phyloP scores from a whole-genome alignment of 2,329 filamentous ascomycete genomes.

The Fusarium tuaranense region DNA sequence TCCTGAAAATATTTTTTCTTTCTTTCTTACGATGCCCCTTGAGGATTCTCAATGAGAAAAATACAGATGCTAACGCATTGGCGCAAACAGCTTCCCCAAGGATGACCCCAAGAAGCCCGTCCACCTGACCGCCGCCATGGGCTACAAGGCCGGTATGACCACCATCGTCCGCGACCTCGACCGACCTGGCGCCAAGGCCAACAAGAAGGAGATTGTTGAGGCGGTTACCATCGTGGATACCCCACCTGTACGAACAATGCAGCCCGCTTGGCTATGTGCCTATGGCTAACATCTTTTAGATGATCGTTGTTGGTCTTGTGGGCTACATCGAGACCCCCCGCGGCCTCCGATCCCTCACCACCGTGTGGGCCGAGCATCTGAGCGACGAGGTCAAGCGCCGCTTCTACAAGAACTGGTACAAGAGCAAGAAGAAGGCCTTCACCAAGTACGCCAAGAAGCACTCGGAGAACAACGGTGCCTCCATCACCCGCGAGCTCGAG shows the following conservation, averaged over 20 bases:
- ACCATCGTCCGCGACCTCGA: conserved; percentile 99
- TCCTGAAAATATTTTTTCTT: conserved; percentile 11
- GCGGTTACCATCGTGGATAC: conserved; percentile 90
- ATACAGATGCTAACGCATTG: conserved; percentile 44
- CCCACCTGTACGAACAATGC: conserved; percentile 92
- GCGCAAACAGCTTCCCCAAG: conserved; percentile 88
- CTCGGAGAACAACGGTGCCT: conserved; percentile 90
- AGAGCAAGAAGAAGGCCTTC: conserved; percentile 99
- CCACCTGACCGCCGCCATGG: conserved; percentile 97
- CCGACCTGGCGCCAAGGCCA: conserved; percentile 98
- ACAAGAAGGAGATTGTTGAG: conserved; percentile 99
- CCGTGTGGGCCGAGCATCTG: conserved; percentile 99
- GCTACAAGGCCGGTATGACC: conserved; percentile 99
- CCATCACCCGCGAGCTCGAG: conserved; percentile 97
- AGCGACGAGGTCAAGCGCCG: conserved; percentile 98
- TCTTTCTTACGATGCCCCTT: background rate
- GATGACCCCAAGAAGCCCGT: conserved; percentile 99
- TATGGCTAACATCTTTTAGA: conserved; percentile 83
- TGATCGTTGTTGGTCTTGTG: conserved; percentile 99
- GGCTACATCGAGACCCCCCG: conserved; percentile 99
- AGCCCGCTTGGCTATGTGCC: conserved; percentile 82
- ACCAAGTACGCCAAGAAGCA: conserved; percentile 99
- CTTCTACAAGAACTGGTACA: conserved; percentile 99
- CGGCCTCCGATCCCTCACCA: conserved; percentile 98
- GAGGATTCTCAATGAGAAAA: background rate